phyloP scores from a whole-genome alignment of 495 filamentous ascomycete genomes.

The Podospora pseudocomata region DNA sequence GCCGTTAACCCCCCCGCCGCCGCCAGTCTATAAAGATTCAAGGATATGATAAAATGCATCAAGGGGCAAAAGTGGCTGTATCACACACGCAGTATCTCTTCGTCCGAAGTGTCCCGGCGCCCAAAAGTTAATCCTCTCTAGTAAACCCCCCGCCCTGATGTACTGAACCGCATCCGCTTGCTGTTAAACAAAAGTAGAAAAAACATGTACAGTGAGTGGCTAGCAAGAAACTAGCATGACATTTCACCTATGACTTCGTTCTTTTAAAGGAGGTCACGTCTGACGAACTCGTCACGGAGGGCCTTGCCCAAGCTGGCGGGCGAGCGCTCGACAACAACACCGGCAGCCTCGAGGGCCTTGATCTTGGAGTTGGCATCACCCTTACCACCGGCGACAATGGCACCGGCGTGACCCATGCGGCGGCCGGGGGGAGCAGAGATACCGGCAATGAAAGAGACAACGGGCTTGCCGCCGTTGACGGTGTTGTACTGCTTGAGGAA shows the following conservation, averaged over 20 bases:
- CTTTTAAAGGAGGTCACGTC: slow-evolving; percentile 83
- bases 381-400: slow-evolving; percentile 96
- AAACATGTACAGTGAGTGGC: slow-evolving; percentile 26
- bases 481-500: slow-evolving; percentile 90
- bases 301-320: slow-evolving; percentile 89
- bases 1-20: slow-evolving; percentile 20
- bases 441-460: slow-evolving; percentile 97
- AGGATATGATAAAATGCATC: slow-evolving; percentile 20
- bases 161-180: slow-evolving; percentile 10
- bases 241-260: background rate
- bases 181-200: slow-evolving; percentile 15
- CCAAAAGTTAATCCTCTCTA: background rate
- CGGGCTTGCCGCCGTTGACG: slow-evolving; percentile 77
- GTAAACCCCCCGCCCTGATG: background rate
- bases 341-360: slow-evolving; percentile 82
- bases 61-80: slow-evolving; percentile 10
- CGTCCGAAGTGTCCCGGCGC: background rate
- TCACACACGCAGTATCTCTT: slow-evolving; percentile 1
- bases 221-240: slow-evolving; percentile 6
- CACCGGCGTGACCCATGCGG: slow-evolving; percentile 97
- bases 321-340: slow-evolving; percentile 93
- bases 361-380: slow-evolving; percentile 98
- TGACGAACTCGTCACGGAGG: slow-evolving; percentile 90
- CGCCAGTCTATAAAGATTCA: slow-evolving; percentile 31
- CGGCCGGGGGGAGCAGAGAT: slow-evolving; percentile 94